A percentile compares a stretch with the other conserved stretches of the same genome.
These are phyloP conservation scores for Penicillium nordicum DNA, from an alignment of 2,329 filamentous ascomycete species.

Conservation along the genomic window DNA sequence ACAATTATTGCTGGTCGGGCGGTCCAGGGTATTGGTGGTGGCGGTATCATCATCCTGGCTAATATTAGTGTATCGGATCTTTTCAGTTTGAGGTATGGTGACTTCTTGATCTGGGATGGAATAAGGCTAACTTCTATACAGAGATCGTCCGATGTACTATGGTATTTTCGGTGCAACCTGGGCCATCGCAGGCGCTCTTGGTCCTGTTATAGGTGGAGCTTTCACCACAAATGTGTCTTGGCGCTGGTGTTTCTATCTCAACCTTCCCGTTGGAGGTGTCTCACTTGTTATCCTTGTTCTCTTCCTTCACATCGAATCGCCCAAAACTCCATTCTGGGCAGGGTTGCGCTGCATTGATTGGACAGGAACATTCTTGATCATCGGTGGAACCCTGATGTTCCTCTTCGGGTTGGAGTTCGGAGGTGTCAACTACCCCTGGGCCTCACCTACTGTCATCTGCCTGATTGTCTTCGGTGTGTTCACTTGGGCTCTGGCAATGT, in stretches of 20 bases:
- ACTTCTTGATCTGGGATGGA: not conserved
- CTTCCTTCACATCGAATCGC: slow-evolving; percentile 60
- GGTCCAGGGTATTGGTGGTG: slow-evolving; percentile 62
- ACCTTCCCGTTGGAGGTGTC: slow-evolving; percentile 59
- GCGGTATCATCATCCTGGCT: slow-evolving; percentile 61
- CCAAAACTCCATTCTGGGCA: slow-evolving; percentile 55
- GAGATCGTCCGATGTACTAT: slow-evolving; percentile 58
- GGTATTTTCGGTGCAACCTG: slow-evolving; percentile 61
- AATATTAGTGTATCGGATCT: slow-evolving; percentile 64
- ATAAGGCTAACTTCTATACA: slow-evolving; percentile 20
- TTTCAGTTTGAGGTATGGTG: slow-evolving; percentile 54
- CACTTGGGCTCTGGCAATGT: slow-evolving; percentile 61
- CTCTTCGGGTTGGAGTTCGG: slow-evolving; percentile 83
- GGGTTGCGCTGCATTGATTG: slow-evolving; percentile 63
- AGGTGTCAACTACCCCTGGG: slow-evolving; percentile 71
- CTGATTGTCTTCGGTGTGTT: slow-evolving; percentile 70
- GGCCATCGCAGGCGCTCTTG: slow-evolving; percentile 59
- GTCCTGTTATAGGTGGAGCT: slow-evolving; percentile 60
- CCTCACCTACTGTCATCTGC: slow-evolving; percentile 70
- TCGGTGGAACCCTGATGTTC: slow-evolving; percentile 79
- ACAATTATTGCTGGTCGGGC: slow-evolving; percentile 62
- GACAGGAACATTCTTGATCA: slow-evolving; percentile 61
- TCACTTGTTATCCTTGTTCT: slow-evolving; percentile 58
- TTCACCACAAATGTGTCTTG: slow-evolving; percentile 59
- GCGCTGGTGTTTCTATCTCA: slow-evolving; percentile 62